Evolutionary conservation across 2,329 filamentous ascomycete genomes (phyloP).

Genomic region (Microsporum audouinii): DNA sequence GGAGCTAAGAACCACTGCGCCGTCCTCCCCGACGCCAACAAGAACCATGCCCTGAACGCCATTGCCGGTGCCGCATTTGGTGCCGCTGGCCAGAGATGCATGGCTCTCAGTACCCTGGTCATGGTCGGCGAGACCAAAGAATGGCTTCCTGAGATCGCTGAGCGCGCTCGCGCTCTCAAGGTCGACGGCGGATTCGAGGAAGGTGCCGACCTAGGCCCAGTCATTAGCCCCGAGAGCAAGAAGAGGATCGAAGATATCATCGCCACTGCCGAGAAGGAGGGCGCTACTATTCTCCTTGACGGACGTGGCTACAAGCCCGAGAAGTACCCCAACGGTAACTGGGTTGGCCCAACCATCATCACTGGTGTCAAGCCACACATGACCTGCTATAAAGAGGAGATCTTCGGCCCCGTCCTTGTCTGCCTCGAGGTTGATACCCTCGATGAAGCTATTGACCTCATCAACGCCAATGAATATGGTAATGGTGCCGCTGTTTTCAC

Average conservation of each 20-base stretch:
- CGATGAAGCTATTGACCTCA: slow-evolving; percentile 51
- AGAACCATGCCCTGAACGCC: slow-evolving; percentile 55
- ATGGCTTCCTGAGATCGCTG: slow-evolving; percentile 52
- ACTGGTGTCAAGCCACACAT: slow-evolving; percentile 54
- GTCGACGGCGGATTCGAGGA: slow-evolving; percentile 52
- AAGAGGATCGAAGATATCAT: slow-evolving; percentile 53
- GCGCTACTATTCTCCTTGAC: slow-evolving; percentile 53
- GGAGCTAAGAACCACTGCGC: slow-evolving; percentile 61
- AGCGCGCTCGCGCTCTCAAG: slow-evolving; percentile 47
- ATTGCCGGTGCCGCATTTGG: slow-evolving; percentile 58
- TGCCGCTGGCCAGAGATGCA: slow-evolving; percentile 57
- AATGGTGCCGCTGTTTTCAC: slow-evolving; percentile 59
- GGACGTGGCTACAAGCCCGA: slow-evolving; percentile 49
- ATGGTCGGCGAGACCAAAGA: slow-evolving; percentile 55
- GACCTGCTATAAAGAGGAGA: slow-evolving; percentile 56
- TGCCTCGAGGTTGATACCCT: slow-evolving; percentile 49
- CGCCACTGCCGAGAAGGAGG: slow-evolving; percentile 50
- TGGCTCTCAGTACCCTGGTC: slow-evolving; percentile 56
- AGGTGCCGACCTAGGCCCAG: slow-evolving; percentile 50
- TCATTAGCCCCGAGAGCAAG: slow-evolving; percentile 53
- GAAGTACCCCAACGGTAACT: slow-evolving; percentile 57
- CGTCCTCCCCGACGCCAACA: slow-evolving; percentile 56
- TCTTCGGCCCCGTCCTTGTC: slow-evolving; percentile 56
- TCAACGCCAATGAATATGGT: slow-evolving; percentile 56
- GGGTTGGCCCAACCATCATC: slow-evolving; percentile 54